Evolutionary conservation across 495 filamentous ascomycete genomes (phyloP).

Genomic region (Aspergillus nanangensis): DNA sequence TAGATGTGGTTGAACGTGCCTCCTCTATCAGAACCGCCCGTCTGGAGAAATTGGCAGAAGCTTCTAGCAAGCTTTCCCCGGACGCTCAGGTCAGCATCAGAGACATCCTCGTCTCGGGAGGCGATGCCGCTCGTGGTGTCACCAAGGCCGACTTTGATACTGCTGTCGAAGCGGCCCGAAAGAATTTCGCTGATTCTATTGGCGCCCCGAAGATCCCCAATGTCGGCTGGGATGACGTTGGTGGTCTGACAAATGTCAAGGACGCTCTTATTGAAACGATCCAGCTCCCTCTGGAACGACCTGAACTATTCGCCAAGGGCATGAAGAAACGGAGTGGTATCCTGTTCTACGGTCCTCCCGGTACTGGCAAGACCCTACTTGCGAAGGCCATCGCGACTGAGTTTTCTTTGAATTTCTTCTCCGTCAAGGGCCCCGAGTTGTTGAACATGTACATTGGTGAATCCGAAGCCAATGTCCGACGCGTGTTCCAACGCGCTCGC

Average conservation of each 20-base stretch:
- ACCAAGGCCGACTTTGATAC: slow-evolving; percentile 84
- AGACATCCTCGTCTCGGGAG: slow-evolving; percentile 88
- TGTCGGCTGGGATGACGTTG: slow-evolving; percentile 94
- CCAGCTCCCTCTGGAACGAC: slow-evolving; percentile 84
- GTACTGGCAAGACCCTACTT: slow-evolving; percentile 93
- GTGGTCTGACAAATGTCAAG: slow-evolving; percentile 89
- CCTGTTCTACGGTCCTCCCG: slow-evolving; percentile 94
- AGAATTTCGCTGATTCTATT: slow-evolving; percentile 96
- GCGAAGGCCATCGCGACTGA: slow-evolving; percentile 98
- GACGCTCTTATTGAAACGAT: slow-evolving; percentile 96
- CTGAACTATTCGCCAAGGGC: slow-evolving; percentile 93
- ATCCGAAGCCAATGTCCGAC: slow-evolving; percentile 93
- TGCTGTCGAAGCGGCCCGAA: slow-evolving; percentile 88
- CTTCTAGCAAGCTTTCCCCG: slow-evolving; percentile 27
- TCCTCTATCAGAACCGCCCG: slow-evolving; percentile 67
- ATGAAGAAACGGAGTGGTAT: slow-evolving; percentile 99
- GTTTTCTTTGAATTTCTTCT: slow-evolving; percentile 98
- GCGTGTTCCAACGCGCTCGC: slow-evolving; percentile 91
- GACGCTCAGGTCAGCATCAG: slow-evolving; percentile 54
- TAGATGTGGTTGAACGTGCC: slow-evolving; percentile 91
- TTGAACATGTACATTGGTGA: slow-evolving; percentile 99
- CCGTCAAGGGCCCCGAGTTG: slow-evolving; percentile 93
- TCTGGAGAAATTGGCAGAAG: slow-evolving; percentile 62
- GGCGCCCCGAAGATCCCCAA: slow-evolving; percentile 98
- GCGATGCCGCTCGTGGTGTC: slow-evolving; percentile 67